Evolutionary conservation across 768 basidiomycete species (phyloP).

Genomic region (Lanmaoa pseudosensibilis): DNA sequence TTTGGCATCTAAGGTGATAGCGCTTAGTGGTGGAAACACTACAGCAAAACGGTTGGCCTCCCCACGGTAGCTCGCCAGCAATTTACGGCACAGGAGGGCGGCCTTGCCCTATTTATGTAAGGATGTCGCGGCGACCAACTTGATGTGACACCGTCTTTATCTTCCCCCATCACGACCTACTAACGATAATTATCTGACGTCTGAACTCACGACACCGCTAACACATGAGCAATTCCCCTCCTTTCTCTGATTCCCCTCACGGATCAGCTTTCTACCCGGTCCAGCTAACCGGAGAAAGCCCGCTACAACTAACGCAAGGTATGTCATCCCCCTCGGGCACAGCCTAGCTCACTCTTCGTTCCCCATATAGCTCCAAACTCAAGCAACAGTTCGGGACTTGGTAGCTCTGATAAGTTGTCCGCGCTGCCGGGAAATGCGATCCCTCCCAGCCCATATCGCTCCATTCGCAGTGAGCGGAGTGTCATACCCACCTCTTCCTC

Average conservation of each 20-base stretch:
- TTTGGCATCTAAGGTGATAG: slow-evolving; percentile 21
- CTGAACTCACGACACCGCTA: background rate
- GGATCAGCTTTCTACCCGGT: slow-evolving; percentile 1
- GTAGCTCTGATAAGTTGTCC: slow-evolving; percentile 48
- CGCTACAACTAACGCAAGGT: slow-evolving; percentile 11
- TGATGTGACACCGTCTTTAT: background rate
- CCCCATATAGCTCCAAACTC: slow-evolving; percentile 4
- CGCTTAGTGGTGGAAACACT: background rate
- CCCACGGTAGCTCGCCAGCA: background rate
- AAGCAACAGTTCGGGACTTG: slow-evolving; percentile 29
- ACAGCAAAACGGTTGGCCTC: background rate
- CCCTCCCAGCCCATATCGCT: slow-evolving; percentile 35
- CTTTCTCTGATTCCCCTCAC: slow-evolving; percentile 22
- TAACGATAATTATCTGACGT: slow-evolving; percentile 12
- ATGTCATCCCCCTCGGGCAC: background rate
- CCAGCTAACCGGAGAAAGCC: slow-evolving; percentile 4
- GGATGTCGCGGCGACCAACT: background rate
- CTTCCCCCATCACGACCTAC: slow-evolving; percentile 8
- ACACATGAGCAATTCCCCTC: slow-evolving; percentile 23
- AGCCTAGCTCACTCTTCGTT: background rate
- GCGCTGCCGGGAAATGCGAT: slow-evolving; percentile 38
- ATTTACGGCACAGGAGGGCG: slow-evolving; percentile 25
- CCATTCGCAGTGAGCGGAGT: slow-evolving; percentile 31
- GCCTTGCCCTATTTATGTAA: slow-evolving; percentile 17
- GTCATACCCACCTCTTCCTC: slow-evolving; percentile 46